Evolutionary conservation across 768 basidiomycete genomes (phyloP), one percentile per base, ranked within the genome.

Genomic region (Rhizopogon salebrosus): DNA sequence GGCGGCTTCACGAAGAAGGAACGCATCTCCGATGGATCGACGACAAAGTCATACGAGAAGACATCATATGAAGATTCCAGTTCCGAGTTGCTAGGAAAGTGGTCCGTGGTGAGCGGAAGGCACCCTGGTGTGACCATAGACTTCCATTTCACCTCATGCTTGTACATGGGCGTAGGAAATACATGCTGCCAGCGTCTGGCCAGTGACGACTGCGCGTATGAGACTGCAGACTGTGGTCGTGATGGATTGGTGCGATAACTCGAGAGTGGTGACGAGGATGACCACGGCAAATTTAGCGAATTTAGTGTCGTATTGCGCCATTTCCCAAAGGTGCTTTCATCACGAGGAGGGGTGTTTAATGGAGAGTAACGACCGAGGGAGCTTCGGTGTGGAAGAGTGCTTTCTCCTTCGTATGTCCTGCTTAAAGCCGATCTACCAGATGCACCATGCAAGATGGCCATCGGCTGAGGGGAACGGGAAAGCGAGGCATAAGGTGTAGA

Each of bases 131-230:
- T 87, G 48, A 85, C 78, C 64, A 94, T 84, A 9, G 85, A 85
- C 57, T 81, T 83, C 95, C 95, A 98, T 65, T 98, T 97, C 67
- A 94, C 79, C 41, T 95, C 86, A 55, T 93, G 84, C 65, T 92
- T 88, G 64, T 82, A 86, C 23, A 80, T 66, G 6, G 84, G 80
- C 16, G 78, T 77, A 0, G 92, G 85, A 62, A 89, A 86, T 54
- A 87, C 80, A 63, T 95, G 92, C 58, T 95, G 85, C 94, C 95
- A 98, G 18, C 94, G 75, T 39, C 89, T 76, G 2, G 92, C 91
- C n/a, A 93, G 80, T 10, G 83, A 84, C 1, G 82, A 77, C 56
- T 88, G 85, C 0, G 79, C 72, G 53, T 84, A 80, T 0, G 86
- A 77, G 10, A 87, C 74, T 1, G 76, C 67, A 4, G 77, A 69